These are phyloP conservation scores for Trametes punicea DNA, from an alignment of 768 basidiomycete species.

Conservation along the genomic window DNA sequence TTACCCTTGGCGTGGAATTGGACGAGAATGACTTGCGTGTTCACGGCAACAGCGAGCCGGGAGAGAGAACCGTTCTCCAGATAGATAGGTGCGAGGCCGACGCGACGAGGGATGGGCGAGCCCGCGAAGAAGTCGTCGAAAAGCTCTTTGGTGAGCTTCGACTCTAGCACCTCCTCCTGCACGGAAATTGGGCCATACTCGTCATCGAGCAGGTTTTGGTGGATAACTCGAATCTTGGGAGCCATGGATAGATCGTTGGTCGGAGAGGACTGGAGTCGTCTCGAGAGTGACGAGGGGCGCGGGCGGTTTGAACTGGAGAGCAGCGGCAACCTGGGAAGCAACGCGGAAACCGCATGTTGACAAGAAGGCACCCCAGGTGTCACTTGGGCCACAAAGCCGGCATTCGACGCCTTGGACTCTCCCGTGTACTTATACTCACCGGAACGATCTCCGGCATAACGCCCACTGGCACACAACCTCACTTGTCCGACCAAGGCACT, in stretches of 20 bases:
- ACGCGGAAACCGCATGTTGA: constrained; percentile 27
- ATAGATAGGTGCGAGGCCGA: constrained; percentile 54
- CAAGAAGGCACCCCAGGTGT: constrained; percentile 18
- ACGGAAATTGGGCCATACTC: constrained; percentile 21
- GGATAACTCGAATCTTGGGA: constrained; percentile 2
- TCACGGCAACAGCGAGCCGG: constrained; percentile 45
- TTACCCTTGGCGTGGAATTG: constrained; percentile 23
- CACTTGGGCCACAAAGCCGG: constrained; percentile 8
- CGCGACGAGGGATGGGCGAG: constrained; percentile 22
- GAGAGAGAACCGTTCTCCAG: constrained; percentile 39
- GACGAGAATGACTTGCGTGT: constrained; percentile 25
- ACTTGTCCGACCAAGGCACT: background rate
- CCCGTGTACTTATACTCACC: constrained; percentile 1
- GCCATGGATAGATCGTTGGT: constrained; percentile 26
- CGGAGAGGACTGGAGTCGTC: constrained; percentile 17
- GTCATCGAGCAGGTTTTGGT: constrained; percentile 30
- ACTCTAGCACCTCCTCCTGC: constrained; percentile 21
- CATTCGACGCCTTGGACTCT: background rate
- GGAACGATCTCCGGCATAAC: background rate
- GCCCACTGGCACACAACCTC: background rate
- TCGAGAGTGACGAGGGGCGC: constrained; percentile 27
- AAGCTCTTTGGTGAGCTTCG: constrained; percentile 18
- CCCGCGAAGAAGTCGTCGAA: constrained; percentile 17
- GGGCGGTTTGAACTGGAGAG: constrained; percentile 21
- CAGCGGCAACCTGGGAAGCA: constrained; percentile 6